Percentiles rank a stretch among this genome's conserved stretches.
Conservation (phyloP, 1,139 yeast species). For the Yamadazyma sp. region DNA sequence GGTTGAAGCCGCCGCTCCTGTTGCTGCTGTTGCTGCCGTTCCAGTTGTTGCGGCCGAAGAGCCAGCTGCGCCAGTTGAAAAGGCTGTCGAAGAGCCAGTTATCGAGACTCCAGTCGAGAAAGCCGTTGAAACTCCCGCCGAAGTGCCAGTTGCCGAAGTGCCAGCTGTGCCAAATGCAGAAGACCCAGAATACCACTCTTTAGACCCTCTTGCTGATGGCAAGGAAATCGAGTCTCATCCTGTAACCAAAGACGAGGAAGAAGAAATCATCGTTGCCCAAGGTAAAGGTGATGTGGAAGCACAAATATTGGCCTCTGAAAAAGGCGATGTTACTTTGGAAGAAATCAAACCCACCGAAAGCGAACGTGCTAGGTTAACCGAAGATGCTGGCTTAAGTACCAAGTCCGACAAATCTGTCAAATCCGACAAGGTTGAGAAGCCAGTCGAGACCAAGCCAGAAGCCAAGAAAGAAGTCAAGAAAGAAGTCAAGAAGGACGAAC, state of each 20-base stretch:
- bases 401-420: conserved; percentile 14
- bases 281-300: conserved; percentile 36
- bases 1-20: conserved; percentile 4
- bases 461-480: conserved; percentile 18
- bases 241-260: conserved; percentile 27
- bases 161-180: conserved; percentile 1
- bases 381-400: conserved; percentile 27
- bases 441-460: conserved; percentile 6
- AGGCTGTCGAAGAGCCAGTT: conserved; percentile 2
- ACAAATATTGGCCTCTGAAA: conserved; percentile 38
- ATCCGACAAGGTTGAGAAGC: conserved; percentile 8
- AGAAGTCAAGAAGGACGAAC: conserved; percentile 35
- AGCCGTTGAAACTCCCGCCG: not conserved
- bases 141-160: conserved; percentile 2
- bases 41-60: conserved; percentile 5
- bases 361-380: conserved; percentile 34
- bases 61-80: conserved; percentile 5
- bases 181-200: conserved; percentile 21
- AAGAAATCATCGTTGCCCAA: conserved; percentile 43
- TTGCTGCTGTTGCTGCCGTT: conserved; percentile 4
- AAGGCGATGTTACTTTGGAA: conserved; percentile 40
- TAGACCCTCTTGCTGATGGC: conserved; percentile 33
- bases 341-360: conserved; percentile 45
- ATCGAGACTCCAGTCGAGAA: conserved; percentile 1
- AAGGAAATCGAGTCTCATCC: conserved; percentile 30